A percentile compares a stretch with the other conserved stretches of the same genome.
Evolutionary conservation across 208 protist genomes (phyloP).

Genomic region (Trypanosomatidae sp.): DNA sequence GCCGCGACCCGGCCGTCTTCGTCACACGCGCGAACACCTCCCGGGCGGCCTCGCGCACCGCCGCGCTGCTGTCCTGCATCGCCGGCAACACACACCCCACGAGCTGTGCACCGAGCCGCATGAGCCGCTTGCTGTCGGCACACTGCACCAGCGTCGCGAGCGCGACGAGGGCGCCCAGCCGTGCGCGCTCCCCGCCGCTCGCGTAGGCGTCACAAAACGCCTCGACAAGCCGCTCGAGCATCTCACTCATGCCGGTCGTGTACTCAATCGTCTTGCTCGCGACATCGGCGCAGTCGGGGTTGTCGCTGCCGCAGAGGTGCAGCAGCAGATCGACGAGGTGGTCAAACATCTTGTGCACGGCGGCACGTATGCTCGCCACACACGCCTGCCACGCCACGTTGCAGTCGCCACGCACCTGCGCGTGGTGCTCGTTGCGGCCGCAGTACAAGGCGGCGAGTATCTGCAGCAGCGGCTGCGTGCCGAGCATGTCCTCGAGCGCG

Average conservation of each 20-base stretch:
- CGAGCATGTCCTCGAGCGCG: constrained; percentile 68
- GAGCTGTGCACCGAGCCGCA: constrained; percentile 68
- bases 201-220: constrained; percentile 59
- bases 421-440: constrained; percentile 73
- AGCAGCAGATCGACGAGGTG: constrained; percentile 55
- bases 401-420: constrained; percentile 53
- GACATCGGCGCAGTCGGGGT: constrained; percentile 76
- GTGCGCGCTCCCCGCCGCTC: constrained; percentile 26
- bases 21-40: constrained; percentile 72
- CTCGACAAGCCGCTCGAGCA: constrained; percentile 72
- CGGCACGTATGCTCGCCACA: constrained; percentile 77
- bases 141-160: constrained; percentile 58
- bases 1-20: constrained; percentile 41
- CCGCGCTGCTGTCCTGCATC: constrained; percentile 71
- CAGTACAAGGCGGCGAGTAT: constrained; percentile 76
- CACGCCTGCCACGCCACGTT: constrained; percentile 85
- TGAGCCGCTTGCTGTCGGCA: constrained; percentile 51
- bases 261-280: constrained; percentile 81
- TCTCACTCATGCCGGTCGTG: constrained; percentile 75
- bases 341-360: constrained; percentile 82
- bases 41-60: constrained; percentile 67
- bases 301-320: constrained; percentile 55
- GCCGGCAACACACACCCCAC: constrained; percentile 78
- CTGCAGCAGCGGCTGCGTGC: constrained; percentile 47
- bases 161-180: constrained; percentile 58